Evolutionary conservation across 177 flowering plant genomes (phyloP).

Genomic region (Telopea speciosissima): DNA sequence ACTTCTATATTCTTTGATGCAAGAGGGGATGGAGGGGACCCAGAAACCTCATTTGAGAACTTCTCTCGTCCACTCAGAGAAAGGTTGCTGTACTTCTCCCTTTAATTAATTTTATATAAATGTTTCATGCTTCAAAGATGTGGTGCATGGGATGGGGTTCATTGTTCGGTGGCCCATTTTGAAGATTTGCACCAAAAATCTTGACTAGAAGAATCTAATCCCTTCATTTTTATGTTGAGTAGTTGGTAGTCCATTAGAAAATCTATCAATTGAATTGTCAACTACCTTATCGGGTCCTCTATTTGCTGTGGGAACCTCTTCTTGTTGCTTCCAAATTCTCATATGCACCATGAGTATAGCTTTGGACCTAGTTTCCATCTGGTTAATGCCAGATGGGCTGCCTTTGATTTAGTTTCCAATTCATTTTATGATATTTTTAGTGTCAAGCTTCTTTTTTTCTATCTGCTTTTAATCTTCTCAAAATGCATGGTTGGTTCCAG

Average conservation of each 20-base stretch:
- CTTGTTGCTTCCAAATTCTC: neutral
- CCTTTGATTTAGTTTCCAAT: neutral
- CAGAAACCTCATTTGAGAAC: slow-evolving; percentile 60
- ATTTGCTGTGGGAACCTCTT: neutral
- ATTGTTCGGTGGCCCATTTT: neutral
- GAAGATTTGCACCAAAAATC: neutral
- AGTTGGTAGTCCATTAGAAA: no score
- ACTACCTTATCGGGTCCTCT: neutral
- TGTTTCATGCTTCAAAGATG: no score
- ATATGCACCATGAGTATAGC: neutral
- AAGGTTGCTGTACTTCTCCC: slow-evolving; percentile 42
- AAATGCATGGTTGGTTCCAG: slow-evolving; percentile 38
- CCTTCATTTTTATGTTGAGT: no score
- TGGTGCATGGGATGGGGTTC: neutral
- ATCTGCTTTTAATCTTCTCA: no score
- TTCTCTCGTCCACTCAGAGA: slow-evolving; percentile 68
- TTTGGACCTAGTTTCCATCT: neutral
- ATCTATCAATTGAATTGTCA: neutral
- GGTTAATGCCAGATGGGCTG: neutral
- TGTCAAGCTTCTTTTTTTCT: neutral
- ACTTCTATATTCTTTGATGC: slow-evolving; percentile 43
- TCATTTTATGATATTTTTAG: neutral
- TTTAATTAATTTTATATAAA: no score
- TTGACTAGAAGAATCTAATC: no score
- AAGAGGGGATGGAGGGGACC: slow-evolving; percentile 48